phyloP scores from a whole-genome alignment of 371 early-diverging fungal species.

The Circinella umbellata region DNA sequence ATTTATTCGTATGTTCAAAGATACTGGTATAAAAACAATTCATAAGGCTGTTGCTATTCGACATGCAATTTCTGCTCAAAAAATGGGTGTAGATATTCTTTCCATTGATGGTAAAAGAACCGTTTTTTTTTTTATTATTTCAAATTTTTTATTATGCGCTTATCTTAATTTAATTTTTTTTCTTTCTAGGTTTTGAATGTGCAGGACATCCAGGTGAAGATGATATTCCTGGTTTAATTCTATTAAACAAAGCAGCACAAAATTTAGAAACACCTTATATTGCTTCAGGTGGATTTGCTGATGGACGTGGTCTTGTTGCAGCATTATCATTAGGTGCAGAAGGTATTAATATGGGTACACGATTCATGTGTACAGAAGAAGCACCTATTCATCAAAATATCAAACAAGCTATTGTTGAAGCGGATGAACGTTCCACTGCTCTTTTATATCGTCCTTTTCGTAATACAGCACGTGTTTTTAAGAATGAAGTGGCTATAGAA shows the following conservation, averaged over 20 bases:
- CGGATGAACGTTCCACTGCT: slow-evolving; percentile 69
- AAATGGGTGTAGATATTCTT: slow-evolving; percentile 66
- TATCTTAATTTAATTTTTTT: no score
- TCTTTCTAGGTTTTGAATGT: slow-evolving; percentile 61
- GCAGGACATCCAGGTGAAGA: slow-evolving; percentile 89
- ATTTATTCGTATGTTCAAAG: slow-evolving; percentile 78
- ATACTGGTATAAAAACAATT: slow-evolving; percentile 70
- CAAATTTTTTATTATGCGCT: no score
- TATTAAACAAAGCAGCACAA: slow-evolving; percentile 74
- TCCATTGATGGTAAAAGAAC: slow-evolving; percentile 67
- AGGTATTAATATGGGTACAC: slow-evolving; percentile 78
- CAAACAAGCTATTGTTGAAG: slow-evolving; percentile 76
- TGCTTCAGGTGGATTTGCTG: slow-evolving; percentile 84
- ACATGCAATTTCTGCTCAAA: slow-evolving; percentile 72
- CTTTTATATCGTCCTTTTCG: slow-evolving; percentile 81
- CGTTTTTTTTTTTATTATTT: no score
- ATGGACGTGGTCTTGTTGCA: slow-evolving; percentile 75
- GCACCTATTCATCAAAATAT: slow-evolving; percentile 75
- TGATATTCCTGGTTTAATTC: slow-evolving; percentile 73
- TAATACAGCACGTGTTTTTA: slow-evolving; percentile 81
- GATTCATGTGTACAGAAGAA: slow-evolving; percentile 85
- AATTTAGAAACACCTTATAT: slow-evolving; percentile 68
- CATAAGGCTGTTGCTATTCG: slow-evolving; percentile 83
- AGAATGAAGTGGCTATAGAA: slow-evolving; percentile 73
- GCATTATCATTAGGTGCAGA: slow-evolving; percentile 78